Evolutionary conservation across 495 filamentous ascomycete genomes (phyloP), one percentile per base, ranked within the genome.

Genomic region (Talaromyces adpressus): DNA sequence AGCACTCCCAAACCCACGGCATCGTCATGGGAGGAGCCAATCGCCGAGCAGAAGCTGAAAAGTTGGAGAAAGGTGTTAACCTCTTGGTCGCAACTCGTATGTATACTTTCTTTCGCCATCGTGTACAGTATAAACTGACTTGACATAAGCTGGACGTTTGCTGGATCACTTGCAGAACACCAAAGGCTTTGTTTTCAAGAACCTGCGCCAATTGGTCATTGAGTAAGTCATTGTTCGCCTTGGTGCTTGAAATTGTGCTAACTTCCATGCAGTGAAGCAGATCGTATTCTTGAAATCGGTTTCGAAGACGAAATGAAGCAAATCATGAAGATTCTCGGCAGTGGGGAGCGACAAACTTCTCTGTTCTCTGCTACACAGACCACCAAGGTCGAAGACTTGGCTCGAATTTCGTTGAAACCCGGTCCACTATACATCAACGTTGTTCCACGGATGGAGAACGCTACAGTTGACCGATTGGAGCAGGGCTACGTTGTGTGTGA

Each of bases 231-330:
- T 12, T 11, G 1, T 39, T 9, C 20, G 22, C 11, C 41, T 14
- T 56, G 16, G n/a, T 25, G 6, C 29, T 32, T 52, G 18, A 32
- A 6, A 18, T 22, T 22, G 6, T 57, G 14, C 16, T 45, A 23
- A 45, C n/a, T 27, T 25, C 25, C 16, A 9, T 36, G 11, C 51
- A 75, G 96, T 69, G 92, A 96, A 72, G 93, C 93, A 22, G 93
- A 97, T 69, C 85, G 92, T 54, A 98, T 97, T 64, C 79, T 98
- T 32, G 94, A 98, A 78, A 90, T 97, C 63, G 94, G 94, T 64
- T 98, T 98, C 80, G 94, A 98, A 70, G 95, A 98, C 68, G 94
- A 98, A 74, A 96, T 97, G 91, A 84, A 91, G 58, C 91, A 96
- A 73, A 96, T 98, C 68, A 85, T 98, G 72, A 97, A 96, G 79